Evolutionary conservation across 331 rosid species (phyloP).

Genomic region (Cucumis variabilis): DNA sequence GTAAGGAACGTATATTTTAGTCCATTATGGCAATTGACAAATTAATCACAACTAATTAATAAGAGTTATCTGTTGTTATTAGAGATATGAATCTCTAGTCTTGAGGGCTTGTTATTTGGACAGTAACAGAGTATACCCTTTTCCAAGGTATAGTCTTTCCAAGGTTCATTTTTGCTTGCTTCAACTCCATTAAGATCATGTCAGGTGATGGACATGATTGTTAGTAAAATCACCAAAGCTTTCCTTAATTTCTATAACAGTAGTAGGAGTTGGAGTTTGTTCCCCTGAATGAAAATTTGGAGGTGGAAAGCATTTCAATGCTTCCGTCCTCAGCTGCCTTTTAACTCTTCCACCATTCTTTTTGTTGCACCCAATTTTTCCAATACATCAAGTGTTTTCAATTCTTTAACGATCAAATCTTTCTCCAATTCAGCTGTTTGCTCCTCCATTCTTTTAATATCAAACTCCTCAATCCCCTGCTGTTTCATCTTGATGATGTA

Average conservation of each 20-base stretch:
- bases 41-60: too few relatives aligned
- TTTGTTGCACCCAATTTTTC: conserved; percentile 94
- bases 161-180: conserved; percentile 79
- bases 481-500: conserved; percentile 36
- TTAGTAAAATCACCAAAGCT: conserved; percentile 30
- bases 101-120: too few relatives aligned
- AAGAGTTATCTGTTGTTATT: too few relatives aligned
- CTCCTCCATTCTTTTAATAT: conserved; percentile 92
- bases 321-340: conserved; percentile 77
- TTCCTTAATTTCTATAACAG: conserved; percentile 61
- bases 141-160: conserved; percentile 85
- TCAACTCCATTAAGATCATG: conserved; percentile 71
- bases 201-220: conserved; percentile 66
- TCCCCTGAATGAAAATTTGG: conserved; percentile 45
- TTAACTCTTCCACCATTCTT: conserved; percentile 80
- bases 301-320: conserved; percentile 56
- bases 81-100: too few relatives aligned
- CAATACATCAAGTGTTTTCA: conserved; percentile 94
- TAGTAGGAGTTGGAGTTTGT: conserved; percentile 49
- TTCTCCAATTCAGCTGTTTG: conserved; percentile 94
- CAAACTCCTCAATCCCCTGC: conserved; percentile 67
- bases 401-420: conserved; percentile 93
- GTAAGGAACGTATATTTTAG: too few relatives aligned
- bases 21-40: too few relatives aligned
- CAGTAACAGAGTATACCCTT: too few relatives aligned